Conservation (phyloP, 495 filamentous ascomycete species). For the Hypoxylon trugodes region DNA sequence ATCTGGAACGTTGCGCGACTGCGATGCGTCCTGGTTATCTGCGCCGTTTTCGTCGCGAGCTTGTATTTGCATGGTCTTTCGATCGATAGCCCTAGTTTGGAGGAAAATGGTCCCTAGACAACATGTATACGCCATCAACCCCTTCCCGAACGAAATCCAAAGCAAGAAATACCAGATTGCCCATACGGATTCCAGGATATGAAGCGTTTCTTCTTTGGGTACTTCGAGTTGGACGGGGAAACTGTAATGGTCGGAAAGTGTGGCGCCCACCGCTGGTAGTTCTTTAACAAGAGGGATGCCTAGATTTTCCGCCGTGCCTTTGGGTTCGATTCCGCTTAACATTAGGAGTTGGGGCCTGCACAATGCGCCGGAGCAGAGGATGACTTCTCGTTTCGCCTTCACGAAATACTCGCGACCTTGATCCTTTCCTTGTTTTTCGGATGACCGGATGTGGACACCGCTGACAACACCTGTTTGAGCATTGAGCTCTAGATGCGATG, state of each 20-base stretch:
- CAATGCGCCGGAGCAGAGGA: slow-evolving; percentile 33
- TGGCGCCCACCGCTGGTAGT: slow-evolving; percentile 28
- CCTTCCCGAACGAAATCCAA: slow-evolving; percentile 33
- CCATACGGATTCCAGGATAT: slow-evolving; percentile 18
- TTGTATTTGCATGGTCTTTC: slow-evolving; percentile 14
- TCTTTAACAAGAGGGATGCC: slow-evolving; percentile 69
- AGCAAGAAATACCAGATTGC: slow-evolving; percentile 34
- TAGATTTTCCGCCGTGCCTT: slow-evolving; percentile 56
- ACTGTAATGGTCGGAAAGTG: slow-evolving; percentile 35
- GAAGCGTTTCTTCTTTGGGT: slow-evolving; percentile 34
- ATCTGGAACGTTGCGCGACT: slow-evolving; percentile 36
- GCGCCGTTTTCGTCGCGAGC: background rate
- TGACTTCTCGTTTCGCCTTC: slow-evolving; percentile 36
- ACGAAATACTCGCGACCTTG: no score
- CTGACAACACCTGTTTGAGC: slow-evolving; percentile 5
- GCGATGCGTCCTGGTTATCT: slow-evolving; percentile 5
- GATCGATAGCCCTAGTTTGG: slow-evolving; percentile 33
- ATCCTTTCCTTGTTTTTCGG: background rate
- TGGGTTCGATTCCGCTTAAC: slow-evolving; percentile 41
- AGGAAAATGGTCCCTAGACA: slow-evolving; percentile 27
- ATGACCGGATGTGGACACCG: slow-evolving; percentile 21
- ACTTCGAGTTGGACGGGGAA: slow-evolving; percentile 39
- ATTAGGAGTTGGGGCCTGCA: slow-evolving; percentile 41
- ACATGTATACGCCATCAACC: slow-evolving; percentile 25
- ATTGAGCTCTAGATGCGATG: slow-evolving; percentile 30